Evolutionary conservation across 441 rosid species (phyloP).

Genomic region (Pelargonium myrrhifolium): DNA sequence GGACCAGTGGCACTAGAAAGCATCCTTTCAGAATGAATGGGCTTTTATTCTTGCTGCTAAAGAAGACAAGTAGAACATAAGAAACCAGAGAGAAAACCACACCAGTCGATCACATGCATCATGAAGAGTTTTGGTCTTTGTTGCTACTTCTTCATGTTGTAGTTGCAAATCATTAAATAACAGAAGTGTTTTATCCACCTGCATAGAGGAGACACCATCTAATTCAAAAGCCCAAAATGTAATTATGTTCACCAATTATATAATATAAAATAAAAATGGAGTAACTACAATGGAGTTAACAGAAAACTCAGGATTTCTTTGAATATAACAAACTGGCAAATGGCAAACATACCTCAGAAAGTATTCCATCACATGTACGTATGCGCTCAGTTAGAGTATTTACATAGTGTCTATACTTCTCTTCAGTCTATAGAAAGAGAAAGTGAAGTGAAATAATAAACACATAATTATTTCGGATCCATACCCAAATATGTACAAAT

Average conservation of each 20-base stretch:
- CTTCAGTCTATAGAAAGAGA: conserved; percentile 58
- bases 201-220: conserved; percentile 15
- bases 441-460: conserved; percentile 16
- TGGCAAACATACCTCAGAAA: conserved; percentile 41
- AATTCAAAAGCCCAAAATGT: conserved; percentile 9
- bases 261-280: background rate
- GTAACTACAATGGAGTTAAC: background rate
- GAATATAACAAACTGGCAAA: background rate
- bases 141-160: conserved; percentile 88
- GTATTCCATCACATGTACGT: conserved; percentile 83
- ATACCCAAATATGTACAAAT: conserved; percentile 13
- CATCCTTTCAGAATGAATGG: background rate
- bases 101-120: conserved; percentile 97
- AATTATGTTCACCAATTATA: conserved; percentile 6
- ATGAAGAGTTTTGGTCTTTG: conserved; percentile 97
- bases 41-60: background rate
- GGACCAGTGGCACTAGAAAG: background rate
- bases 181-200: conserved; percentile 93
- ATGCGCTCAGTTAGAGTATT: conserved; percentile 70
- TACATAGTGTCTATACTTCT: conserved; percentile 89
- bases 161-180: conserved; percentile 77
- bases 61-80: conserved; percentile 6
- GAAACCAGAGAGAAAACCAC: conserved; percentile 19
- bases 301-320: background rate
- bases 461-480: conserved; percentile 7